A percentile compares a stretch with the other conserved stretches of the same genome.
Conservation (phyloP, 2,329 filamentous ascomycete genomes). For the Trichoderma simmonsii region DNA sequence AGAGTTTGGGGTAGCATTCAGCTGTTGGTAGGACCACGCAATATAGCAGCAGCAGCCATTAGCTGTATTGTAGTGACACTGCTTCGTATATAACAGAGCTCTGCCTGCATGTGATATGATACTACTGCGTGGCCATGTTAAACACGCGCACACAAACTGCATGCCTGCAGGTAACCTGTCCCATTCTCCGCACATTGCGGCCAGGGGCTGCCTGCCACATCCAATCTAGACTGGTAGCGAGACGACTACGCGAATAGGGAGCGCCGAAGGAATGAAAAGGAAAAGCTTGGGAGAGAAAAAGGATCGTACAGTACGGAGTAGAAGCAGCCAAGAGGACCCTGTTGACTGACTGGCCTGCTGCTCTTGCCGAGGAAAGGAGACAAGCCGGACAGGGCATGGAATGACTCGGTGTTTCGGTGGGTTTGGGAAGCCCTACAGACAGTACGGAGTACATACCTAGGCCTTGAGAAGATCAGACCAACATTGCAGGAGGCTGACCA, state of each 20-base stretch:
- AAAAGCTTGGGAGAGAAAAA: background rate
- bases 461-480: constrained; percentile 4
- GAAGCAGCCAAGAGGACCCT: too few species aligned
- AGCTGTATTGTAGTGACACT: background rate
- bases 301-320: background rate
- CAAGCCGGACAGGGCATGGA: background rate
- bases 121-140: constrained; percentile 14
- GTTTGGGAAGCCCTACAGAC: background rate
- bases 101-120: constrained; percentile 12
- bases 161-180: constrained; percentile 6
- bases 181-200: constrained; percentile 2
- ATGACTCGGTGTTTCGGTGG: background rate
- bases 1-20: background rate
- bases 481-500: constrained; percentile 1
- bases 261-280: background rate
- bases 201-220: background rate
- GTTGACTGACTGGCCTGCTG: background rate
- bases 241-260: background rate
- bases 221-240: constrained; percentile 1
- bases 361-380: constrained; percentile 6
- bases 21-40: background rate
- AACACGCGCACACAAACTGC: constrained; percentile 14
- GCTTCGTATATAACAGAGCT: background rate
- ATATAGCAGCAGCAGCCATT: background rate
- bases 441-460: background rate